phyloP scores from a whole-genome alignment of 1,284 basidiomycete species.

The Naganishia cerealis region DNA sequence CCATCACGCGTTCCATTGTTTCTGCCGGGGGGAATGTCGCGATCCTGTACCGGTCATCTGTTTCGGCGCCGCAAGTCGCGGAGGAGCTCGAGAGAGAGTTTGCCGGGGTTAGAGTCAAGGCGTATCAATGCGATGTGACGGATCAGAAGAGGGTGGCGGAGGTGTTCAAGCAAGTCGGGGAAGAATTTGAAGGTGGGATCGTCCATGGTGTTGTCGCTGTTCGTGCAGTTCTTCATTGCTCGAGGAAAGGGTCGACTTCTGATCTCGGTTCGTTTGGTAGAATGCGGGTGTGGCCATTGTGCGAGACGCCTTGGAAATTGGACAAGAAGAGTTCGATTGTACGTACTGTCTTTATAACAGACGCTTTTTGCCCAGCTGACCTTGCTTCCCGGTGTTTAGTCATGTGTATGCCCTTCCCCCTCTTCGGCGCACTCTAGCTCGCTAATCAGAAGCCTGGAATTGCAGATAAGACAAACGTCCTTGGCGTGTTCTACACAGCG shows the following conservation, averaged over 20 bases:
- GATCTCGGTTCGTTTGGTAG: constrained; percentile 33
- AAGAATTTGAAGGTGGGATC: constrained; percentile 49
- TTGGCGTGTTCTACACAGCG: constrained; percentile 57
- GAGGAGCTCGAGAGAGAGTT: constrained; percentile 48
- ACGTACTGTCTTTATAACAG: constrained; percentile 12
- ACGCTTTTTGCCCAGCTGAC: background rate
- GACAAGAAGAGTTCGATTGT: constrained; percentile 55
- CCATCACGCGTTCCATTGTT: constrained; percentile 56
- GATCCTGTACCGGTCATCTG: constrained; percentile 57
- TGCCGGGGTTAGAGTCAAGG: constrained; percentile 53
- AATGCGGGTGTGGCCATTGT: constrained; percentile 59
- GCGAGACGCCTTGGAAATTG: constrained; percentile 58
- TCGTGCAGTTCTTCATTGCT: constrained; percentile 28
- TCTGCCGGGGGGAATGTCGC: constrained; percentile 55
- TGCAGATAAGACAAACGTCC: constrained; percentile 43
- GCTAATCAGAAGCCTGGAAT: background rate
- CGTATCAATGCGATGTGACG: constrained; percentile 57
- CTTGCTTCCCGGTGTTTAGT: constrained; percentile 10
- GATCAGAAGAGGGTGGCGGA: constrained; percentile 50
- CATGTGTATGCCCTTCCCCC: constrained; percentile 42
- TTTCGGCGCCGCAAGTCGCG: constrained; percentile 55
- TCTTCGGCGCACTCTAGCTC: background rate
- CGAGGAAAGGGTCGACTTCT: too few relatives aligned
- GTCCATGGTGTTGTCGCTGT: constrained; percentile 56
- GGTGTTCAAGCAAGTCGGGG: constrained; percentile 54